Evolutionary conservation across 1,284 basidiomycete genomes (phyloP).

Genomic region (Thelephora terrestris): DNA sequence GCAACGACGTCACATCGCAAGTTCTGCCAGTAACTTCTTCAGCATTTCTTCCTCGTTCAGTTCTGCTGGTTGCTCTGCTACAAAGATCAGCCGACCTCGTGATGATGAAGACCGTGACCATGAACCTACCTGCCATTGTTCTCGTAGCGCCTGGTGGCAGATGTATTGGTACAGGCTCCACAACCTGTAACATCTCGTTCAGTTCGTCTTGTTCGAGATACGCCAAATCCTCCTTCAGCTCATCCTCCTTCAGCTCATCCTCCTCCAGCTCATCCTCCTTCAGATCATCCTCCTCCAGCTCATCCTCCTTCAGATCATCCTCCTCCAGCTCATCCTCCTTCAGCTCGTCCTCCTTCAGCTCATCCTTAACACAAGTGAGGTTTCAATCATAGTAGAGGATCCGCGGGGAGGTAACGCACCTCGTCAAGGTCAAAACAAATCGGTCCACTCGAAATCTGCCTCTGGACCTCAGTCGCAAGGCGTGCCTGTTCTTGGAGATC

Average conservation of each 20-base stretch:
- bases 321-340: no score
- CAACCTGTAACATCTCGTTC: slow-evolving; percentile 80
- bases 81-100: slow-evolving; percentile 9
- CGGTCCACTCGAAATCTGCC: slow-evolving; percentile 80
- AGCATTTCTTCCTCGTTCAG: slow-evolving; percentile 94
- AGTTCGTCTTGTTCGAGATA: slow-evolving; percentile 90
- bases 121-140: slow-evolving; percentile 44
- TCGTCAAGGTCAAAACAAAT: slow-evolving; percentile 66
- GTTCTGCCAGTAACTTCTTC: slow-evolving; percentile 84
- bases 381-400: slow-evolving; percentile 5
- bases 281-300: no score
- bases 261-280: no score
- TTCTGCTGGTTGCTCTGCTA: slow-evolving; percentile 39
- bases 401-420: slow-evolving; percentile 30
- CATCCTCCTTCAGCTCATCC: no score
- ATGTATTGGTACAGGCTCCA: slow-evolving; percentile 87
- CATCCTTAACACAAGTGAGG: slow-evolving; percentile 36
- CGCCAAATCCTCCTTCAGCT: slow-evolving; percentile 73
- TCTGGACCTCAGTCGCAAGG: slow-evolving; percentile 90
- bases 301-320: no score
- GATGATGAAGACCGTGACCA: slow-evolving; percentile 7
- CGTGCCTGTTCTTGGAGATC: slow-evolving; percentile 89
- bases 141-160: slow-evolving; percentile 56
- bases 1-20: slow-evolving; percentile 58
- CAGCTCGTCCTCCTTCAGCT: no score